phyloP scores from a whole-genome alignment of 169 alveolate species.

The Cryptosporidium sp. region DNA sequence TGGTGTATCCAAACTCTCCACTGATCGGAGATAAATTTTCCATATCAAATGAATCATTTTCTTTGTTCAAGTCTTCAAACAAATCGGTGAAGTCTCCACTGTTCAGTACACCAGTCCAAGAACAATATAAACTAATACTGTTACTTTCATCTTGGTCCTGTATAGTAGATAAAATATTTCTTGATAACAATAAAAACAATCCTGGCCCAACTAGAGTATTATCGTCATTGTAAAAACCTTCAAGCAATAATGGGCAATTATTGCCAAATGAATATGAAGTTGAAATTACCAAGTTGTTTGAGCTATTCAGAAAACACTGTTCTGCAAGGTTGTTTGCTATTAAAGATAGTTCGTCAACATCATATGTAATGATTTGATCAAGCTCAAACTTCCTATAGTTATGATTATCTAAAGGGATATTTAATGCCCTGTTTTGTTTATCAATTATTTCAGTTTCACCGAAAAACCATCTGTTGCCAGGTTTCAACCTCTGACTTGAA shows the following conservation, averaged over 20 bases:
- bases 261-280: conserved; percentile 66
- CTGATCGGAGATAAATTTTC: conserved; percentile 33
- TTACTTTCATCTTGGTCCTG: conserved; percentile 2
- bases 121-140: conserved; percentile 2
- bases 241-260: conserved; percentile 62
- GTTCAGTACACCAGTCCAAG: conserved; percentile 66
- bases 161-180: conserved; percentile 10
- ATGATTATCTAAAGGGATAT: conserved; percentile 61
- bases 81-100: conserved; percentile 50
- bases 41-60: conserved; percentile 43
- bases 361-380: conserved; percentile 43
- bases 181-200: conserved; percentile 19
- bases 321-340: conserved; percentile 6
- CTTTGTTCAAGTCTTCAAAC: conserved; percentile 28
- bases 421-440: background rate
- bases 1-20: conserved; percentile 44
- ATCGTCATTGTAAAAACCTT: conserved; percentile 37
- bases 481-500: background rate
- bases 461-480: conserved; percentile 53
- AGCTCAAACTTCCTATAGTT: conserved; percentile 49
- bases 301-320: conserved; percentile 1
- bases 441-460: conserved; percentile 58
- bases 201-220: conserved; percentile 63
- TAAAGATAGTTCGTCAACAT: background rate
- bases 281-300: conserved; percentile 32